Base-by-base conservation (phyloP, 2,329 filamentous ascomycete genomes). In the Cadophora gregata region DNA sequence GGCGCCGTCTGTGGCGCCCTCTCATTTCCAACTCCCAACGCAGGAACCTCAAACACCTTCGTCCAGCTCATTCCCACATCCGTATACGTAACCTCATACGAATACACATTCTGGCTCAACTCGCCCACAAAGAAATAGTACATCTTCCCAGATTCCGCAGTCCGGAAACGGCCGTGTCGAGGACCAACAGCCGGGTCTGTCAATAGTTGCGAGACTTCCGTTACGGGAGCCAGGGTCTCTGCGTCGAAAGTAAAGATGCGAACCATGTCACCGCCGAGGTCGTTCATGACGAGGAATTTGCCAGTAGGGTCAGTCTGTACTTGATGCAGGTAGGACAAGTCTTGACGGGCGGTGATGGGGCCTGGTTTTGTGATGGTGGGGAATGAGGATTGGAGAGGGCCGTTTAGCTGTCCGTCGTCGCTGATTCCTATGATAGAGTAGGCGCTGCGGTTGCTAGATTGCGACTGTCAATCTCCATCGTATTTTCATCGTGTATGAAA, bases 251-350 rank as follows among this genome's bases (percentile, higher is more conserved):
- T 69, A 70, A 80, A 85, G 8, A 86, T 77, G 50, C 80, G 80
- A 33, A 85, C 71, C 0, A 79, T 64, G 65, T 86, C 84, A 0
- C 79, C 78, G 24, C 84, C 81, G 3, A 88, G 78, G 59, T 86
- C 84, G 0, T 82, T 81, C 47, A 81, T 78, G 27, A 86, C 66
- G 8, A 85, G 67, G 72, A 79, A 85, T 19, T 78, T 69, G 4
- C 78, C 79, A 1, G 81, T 82, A 0, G 83, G 84, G 69, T 86
- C 84, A 25, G 84, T 73, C 64, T 85, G 74, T 25, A 81, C 79
- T 67, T 84, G 75, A 70, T 86, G 84, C 0, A 83, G 82, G 67
- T 84, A 81, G 1, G 82, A 76, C 2, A 78, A 70, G 59, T 80
- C 77, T 72, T 83, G 80, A 63, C 80, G 79, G 16, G 76, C 36